phyloP scores from a whole-genome alignment of 768 basidiomycete genomes.

The Pulveroboletus sp. region DNA sequence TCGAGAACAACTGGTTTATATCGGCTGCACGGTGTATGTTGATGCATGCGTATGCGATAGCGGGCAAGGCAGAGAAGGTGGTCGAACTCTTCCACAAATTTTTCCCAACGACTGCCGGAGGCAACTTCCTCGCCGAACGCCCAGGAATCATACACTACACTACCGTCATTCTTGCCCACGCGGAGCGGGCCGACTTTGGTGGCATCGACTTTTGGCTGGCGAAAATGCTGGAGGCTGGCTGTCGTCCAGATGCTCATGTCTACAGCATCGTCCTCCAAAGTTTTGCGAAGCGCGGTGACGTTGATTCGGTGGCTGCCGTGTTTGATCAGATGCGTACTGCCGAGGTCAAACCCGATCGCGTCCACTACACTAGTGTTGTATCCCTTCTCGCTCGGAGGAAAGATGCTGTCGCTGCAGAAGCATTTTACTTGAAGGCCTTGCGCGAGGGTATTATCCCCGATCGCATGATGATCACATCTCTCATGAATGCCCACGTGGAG shows the following conservation, averaged over 20 bases:
- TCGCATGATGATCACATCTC: conserved; percentile 55
- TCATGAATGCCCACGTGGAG: conserved; percentile 83
- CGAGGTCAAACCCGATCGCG: conserved; percentile 41
- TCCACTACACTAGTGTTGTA: conserved; percentile 65
- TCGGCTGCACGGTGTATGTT: conserved; percentile 38
- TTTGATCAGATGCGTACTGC: conserved; percentile 59
- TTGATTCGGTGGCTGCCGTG: conserved; percentile 44
- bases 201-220: conserved; percentile 53
- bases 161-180: conserved; percentile 51
- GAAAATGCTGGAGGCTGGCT: conserved; percentile 44
- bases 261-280: conserved; percentile 58
- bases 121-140: conserved; percentile 25
- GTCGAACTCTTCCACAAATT: conserved; percentile 49
- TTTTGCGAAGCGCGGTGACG: conserved; percentile 51
- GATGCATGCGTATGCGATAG: conserved; percentile 52
- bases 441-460: conserved; percentile 60
- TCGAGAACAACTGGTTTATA: conserved; percentile 24
- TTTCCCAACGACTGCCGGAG: conserved; percentile 39
- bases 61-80: conserved; percentile 38
- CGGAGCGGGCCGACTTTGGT: conserved; percentile 40
- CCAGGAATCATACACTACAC: conserved; percentile 52
- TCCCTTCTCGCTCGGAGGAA: conserved; percentile 56
- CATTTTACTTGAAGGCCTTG: conserved; percentile 60
- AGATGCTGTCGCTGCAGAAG: conserved; percentile 63
- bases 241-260: conserved; percentile 50